Base-by-base conservation (phyloP, 1,284 basidiomycete species). In the Amylostereum areolatum region DNA sequence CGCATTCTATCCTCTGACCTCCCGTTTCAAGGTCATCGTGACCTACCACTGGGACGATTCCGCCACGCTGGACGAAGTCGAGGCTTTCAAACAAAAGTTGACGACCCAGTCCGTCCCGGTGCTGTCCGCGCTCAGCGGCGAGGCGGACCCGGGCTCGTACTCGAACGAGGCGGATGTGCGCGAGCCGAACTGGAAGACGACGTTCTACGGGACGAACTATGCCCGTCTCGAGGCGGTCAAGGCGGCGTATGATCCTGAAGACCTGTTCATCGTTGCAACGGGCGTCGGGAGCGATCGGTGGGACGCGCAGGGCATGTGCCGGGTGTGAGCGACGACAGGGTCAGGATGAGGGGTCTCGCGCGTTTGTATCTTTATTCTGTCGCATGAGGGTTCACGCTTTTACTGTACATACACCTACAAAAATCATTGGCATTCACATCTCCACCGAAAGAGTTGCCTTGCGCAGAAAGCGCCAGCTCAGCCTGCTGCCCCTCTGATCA, bases 201-300 rank as follows among this genome's bases (percentile, higher is more conserved):
- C 64, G 6, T 66, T 64, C 50, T 68, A 59, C 52, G 66, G 66
- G 9, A 48, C 57, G 5, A 63, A 67, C 47, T 67, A 66, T 46
- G 48, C 47, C 6, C 61, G 54, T 37, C 44, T 67, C 34, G 56
- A 52, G 27, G 30, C 4, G 1, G 60, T 67, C 39, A 69, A 69
- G 53, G 41, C 45, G 1, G 51, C 45, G 27, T 67, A 65, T 45
- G 67, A 68, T 50, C 62, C 65, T 7, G 47, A 54, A 5, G 63
- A 62, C 35, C 48, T 67, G 2, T 67, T 67, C 47, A 63, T 68
- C 47, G 65, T 68, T 10, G 51, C 41, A 1, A 54, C 57, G 11
- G 64, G 63, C 7, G 62, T 65, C 12, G 60, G 61, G 6, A 64
- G 59, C 30, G 62, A 67, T 49, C 27, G 52, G 32, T 64, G 63